Evolutionary conservation across 176 grass and related monocot genomes (phyloP), one percentile per base, ranked within the genome.

Genomic region (Typha latifolia): DNA sequence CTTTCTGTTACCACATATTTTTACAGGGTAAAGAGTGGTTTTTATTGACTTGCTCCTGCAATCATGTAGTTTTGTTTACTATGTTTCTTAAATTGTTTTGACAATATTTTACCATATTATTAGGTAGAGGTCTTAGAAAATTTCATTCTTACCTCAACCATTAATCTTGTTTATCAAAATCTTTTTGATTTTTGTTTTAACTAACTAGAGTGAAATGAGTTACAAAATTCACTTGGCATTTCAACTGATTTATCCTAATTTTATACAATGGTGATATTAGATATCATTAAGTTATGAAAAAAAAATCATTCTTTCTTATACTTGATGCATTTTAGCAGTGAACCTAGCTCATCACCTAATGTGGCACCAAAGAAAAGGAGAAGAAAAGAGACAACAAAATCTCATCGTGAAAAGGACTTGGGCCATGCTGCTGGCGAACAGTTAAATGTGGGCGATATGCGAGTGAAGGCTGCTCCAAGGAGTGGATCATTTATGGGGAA

Each of bases 301-400:
- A 43, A 43, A 59, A 55, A n/a, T n/a, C n/a, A n/a, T n/a, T 18
- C 20, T 22, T 19, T 21, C 20, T 59, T 59, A 59, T 59, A 59
- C 53, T 59, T 59, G n/a, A 59, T 59, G 18, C 20, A 9, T 48
- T 76, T 80, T 74, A 84, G 70, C 70, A 99, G 88, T 79, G 95
- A 94, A 51, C 29, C 81, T 72, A 79, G 70, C 62, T 51, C 79
- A 66, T 67, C 81, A 3, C 64, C 75, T 76, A 61, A 78, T 72
- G 77, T 73, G 0, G 82, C 71, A 66, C 84, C 81, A 68, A 99
- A 81, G 74, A 99, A 90, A 87, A 84, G 89, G 73, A 99, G 84
- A 87, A 87, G 86, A 81, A 99, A 85, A 81, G 95, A 99, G 20
- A 26, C 73, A 34, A 70, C 84, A 72, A 74, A 63, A 61, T 49